Evolutionary conservation across 352 stramenopile genomes (phyloP), one percentile per base, ranked within the genome.

Genomic region (Pythium insidiosum): DNA sequence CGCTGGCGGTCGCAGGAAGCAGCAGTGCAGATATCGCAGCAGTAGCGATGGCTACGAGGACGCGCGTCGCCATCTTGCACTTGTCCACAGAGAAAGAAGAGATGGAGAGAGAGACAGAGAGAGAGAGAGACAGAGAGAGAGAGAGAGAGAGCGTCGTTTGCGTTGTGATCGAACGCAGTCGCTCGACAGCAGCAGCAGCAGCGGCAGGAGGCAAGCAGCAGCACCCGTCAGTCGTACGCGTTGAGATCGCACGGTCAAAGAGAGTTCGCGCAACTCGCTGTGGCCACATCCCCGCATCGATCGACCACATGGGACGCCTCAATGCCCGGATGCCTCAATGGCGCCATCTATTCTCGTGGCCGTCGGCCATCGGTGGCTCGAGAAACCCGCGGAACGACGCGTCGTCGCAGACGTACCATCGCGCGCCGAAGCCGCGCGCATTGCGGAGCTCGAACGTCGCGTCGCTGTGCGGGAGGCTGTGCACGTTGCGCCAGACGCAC

Each of bases 311-410:
- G n/a, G n/a, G n/a, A n/a, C n/a, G n/a, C n/a, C n/a, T n/a, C n/a
- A n/a, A n/a, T 26, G 33, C 18, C 24, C 18, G 10, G 6, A 43
- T 19, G 12, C 3, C 18, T 61, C 38, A 77, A 57, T 94, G 78
- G 18, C 70, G 61, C 78, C 81, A 94, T 45, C 68, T 61, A 48
- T 62, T 63, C 43, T 72, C 75, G 58, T 94, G 74, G 16, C 76
- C 81, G 59, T 89, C 72, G 20, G 50, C 57, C 73, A 91, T 88
- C 13, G 70, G 80, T 10, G 81, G 81, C 58, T 94, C 81, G 0
- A 94, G 59, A 53, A 94, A 91, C n/a, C 81, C 81, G 30, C 81
- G 60, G 55, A 91, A 94, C 19, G 53, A 51, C 20, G n/a, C n/a
- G n/a, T 61, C 30, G 39, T 81, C 68, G 31, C 67, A 53, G 12